Base-by-base conservation (phyloP, 305 asterid species). In the Galium porrigens region DNA sequence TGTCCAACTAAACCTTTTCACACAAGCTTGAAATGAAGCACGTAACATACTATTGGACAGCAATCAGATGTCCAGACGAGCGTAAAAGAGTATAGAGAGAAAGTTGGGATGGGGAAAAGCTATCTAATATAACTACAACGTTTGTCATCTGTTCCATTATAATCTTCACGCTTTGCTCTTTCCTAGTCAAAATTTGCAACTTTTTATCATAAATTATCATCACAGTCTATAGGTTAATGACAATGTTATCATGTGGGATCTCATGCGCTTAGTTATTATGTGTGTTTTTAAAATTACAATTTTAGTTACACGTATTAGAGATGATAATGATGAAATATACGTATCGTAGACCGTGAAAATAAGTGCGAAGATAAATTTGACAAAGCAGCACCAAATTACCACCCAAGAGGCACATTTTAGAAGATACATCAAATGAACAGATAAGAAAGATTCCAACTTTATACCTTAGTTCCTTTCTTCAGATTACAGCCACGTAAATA, bases 401-500 rank as follows among this genome's bases (percentile, higher is more conserved):
- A 57, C 29, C 8, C 33, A 29, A 46, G 18, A 48, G 37, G 14
- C 25, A 42, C 29, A 33, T 22, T 6, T 63, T 41, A 41, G 7
- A 5, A 41, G 15, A 10, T 20, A 39, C 18, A 12, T 7, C 10
- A 11, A 30, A 36, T 14, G 32, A 36, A 44, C 34, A 64, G 14
- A 6, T 49, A 68, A 5, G 63, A 20, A 49, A 57, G 62, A 39
- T 48, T 52, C 37, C 18, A 30, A 68, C 41, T 66, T 29, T 44
- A 68, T 81, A 87, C 97, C 97, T 84, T 87, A 55, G 88, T 74
- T 74, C 94, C 96, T 72, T 81, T 89, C 83, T 85, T 89, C 84
- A 92, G 73, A 74, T 89, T 92, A 78, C 99, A 87, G 68, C 99
- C 99, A 37, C 96, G 99, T 71, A 92, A 73, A 77, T 92, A 92